Evolutionary conservation across 1,284 basidiomycete species (phyloP).

Genomic region (Ganoderma resinaceum): DNA sequence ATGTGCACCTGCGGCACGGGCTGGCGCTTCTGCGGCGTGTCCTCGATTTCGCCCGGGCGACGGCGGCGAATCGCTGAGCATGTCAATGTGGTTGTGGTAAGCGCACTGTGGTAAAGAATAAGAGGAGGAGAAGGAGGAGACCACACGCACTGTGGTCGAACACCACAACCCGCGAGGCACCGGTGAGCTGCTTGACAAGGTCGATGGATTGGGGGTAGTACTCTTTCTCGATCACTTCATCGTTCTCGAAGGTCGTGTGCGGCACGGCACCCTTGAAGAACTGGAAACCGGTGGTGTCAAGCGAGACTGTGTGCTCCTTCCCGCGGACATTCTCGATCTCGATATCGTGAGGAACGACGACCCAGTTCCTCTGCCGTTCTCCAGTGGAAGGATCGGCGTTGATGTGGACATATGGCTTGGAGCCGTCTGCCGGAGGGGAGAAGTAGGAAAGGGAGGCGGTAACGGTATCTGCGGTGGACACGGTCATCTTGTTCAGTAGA

Average conservation of each 20-base stretch:
- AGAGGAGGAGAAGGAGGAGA: background rate
- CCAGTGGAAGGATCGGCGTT: slow-evolving; percentile 36
- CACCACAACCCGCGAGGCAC: slow-evolving; percentile 61
- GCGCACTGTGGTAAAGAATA: background rate
- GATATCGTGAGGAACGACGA: slow-evolving; percentile 37
- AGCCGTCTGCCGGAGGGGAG: slow-evolving; percentile 41
- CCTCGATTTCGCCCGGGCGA: slow-evolving; percentile 47
- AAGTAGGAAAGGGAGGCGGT: slow-evolving; percentile 41
- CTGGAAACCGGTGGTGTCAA: slow-evolving; percentile 67
- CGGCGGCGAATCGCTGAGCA: slow-evolving; percentile 52
- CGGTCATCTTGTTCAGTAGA: slow-evolving; percentile 18
- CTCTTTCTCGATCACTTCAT: slow-evolving; percentile 55
- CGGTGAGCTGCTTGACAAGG: slow-evolving; percentile 65
- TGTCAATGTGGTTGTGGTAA: background rate
- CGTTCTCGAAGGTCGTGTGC: slow-evolving; percentile 52
- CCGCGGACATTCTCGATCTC: slow-evolving; percentile 65
- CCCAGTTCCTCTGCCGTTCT: slow-evolving; percentile 34
- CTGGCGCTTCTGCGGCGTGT: slow-evolving; percentile 52
- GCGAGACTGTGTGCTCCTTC: slow-evolving; percentile 51
- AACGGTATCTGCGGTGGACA: slow-evolving; percentile 30
- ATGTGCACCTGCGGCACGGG: slow-evolving; percentile 58
- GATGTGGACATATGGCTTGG: slow-evolving; percentile 39
- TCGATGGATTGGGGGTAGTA: slow-evolving; percentile 69
- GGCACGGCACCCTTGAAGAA: slow-evolving; percentile 49
- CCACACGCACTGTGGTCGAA: slow-evolving; percentile 68